These are phyloP conservation scores for Chaetomiaceae sp. DNA, from an alignment of 2,329 filamentous ascomycete genomes.

Conservation along the genomic window DNA sequence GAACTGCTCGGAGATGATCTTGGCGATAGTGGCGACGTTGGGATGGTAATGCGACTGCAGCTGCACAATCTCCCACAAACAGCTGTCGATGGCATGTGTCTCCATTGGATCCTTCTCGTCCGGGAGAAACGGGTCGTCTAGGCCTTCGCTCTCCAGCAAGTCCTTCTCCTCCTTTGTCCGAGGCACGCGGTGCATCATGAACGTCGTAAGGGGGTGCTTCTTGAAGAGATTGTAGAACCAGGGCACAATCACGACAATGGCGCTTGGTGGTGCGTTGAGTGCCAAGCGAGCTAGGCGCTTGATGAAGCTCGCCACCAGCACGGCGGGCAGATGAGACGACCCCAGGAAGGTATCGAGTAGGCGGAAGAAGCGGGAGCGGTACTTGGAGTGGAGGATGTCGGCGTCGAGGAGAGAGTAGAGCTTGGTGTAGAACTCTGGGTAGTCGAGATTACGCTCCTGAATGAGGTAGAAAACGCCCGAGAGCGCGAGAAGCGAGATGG, in stretches of 20 bases:
- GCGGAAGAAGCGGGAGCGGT: slow-evolving; percentile 89
- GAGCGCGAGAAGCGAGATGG: slow-evolving; percentile 78
- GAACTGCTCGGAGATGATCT: slow-evolving; percentile 93
- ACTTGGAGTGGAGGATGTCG: slow-evolving; percentile 84
- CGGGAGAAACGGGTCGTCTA: slow-evolving; percentile 69
- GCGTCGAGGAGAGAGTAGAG: slow-evolving; percentile 88
- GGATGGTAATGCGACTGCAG: slow-evolving; percentile 93
- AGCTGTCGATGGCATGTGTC: slow-evolving; percentile 83
- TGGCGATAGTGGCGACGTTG: slow-evolving; percentile 88
- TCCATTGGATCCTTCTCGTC: slow-evolving; percentile 75
- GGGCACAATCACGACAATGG: slow-evolving; percentile 81
- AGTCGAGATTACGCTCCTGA: slow-evolving; percentile 88
- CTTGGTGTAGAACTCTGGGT: slow-evolving; percentile 88
- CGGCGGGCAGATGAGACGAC: slow-evolving; percentile 87
- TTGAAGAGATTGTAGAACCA: slow-evolving; percentile 95
- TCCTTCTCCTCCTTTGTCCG: slow-evolving; percentile 52
- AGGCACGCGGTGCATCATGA: slow-evolving; percentile 83
- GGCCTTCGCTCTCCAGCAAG: slow-evolving; percentile 53
- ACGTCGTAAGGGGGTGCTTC: slow-evolving; percentile 82
- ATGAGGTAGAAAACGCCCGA: slow-evolving; percentile 95
- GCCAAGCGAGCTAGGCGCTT: slow-evolving; percentile 82
- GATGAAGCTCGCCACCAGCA: slow-evolving; percentile 89
- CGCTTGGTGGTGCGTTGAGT: slow-evolving; percentile 82
- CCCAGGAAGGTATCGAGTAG: slow-evolving; percentile 83
- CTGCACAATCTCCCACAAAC: slow-evolving; percentile 89